Evolutionary conservation across 495 filamentous ascomycete species (phyloP).

Genomic region (Mytilinidion resinicola): DNA sequence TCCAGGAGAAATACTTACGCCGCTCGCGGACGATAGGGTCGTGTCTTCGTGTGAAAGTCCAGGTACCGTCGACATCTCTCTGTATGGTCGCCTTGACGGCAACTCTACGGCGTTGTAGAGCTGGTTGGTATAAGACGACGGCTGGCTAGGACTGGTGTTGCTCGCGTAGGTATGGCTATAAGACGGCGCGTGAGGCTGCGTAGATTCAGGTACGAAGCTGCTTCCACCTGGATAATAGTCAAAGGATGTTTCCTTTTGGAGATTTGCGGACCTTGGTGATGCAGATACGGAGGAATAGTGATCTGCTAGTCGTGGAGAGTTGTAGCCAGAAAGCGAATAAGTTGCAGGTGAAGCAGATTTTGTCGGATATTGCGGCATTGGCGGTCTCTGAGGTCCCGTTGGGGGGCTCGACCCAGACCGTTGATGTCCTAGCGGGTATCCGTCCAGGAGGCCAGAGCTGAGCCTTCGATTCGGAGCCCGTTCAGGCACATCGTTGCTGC

Average conservation of each 20-base stretch:
- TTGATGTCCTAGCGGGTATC: background rate
- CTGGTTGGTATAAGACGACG: constrained; percentile 5
- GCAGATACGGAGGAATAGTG: constrained; percentile 25
- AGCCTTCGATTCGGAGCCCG: constrained; percentile 1
- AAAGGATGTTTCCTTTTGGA: constrained; percentile 16
- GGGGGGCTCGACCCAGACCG: constrained; percentile 13
- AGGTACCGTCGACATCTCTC: constrained; percentile 16
- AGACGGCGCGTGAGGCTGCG: background rate
- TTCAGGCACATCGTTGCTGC: constrained; percentile 10
- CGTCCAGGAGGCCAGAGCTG: constrained; percentile 7
- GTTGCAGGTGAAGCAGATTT: constrained; percentile 18
- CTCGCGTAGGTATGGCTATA: background rate
- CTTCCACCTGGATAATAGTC: constrained; percentile 5
- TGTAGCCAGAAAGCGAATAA: constrained; percentile 14
- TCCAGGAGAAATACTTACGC: background rate
- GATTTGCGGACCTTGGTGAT: constrained; percentile 19
- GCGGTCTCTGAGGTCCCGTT: constrained; percentile 1
- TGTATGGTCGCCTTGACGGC: constrained; percentile 12
- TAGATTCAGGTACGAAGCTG: background rate
- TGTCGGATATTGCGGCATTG: constrained; percentile 12
- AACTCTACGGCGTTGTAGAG: constrained; percentile 12
- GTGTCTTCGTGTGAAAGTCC: constrained; percentile 28
- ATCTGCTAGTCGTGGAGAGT: constrained; percentile 18
- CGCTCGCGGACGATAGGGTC: constrained; percentile 27
- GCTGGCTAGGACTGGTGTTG: constrained; percentile 7